Evolutionary conservation across 1,284 basidiomycete genomes (phyloP).

Genomic region (Ustilago crameri): DNA sequence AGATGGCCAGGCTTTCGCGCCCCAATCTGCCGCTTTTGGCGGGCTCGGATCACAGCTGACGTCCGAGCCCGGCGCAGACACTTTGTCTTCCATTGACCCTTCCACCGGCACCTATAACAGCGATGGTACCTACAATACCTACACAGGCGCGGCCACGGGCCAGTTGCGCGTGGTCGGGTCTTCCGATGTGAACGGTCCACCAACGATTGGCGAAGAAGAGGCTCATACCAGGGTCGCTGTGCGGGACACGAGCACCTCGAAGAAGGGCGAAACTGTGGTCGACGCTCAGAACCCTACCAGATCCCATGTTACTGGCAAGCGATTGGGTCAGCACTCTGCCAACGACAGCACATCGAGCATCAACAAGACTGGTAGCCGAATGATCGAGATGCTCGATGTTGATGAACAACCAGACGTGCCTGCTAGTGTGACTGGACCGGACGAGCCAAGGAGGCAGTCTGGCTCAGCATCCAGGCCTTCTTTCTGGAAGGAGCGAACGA

Average conservation of each 20-base stretch:
- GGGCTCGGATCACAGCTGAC: conserved; percentile 1
- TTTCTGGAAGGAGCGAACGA: conserved; percentile 40
- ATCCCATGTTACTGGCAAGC: conserved; percentile 14
- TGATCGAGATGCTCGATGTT: conserved; percentile 39
- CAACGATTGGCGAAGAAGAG: conserved; percentile 15
- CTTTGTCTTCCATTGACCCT: conserved; percentile 15
- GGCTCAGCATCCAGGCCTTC: conserved; percentile 17
- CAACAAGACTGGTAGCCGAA: conserved; percentile 29
- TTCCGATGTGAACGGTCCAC: not conserved
- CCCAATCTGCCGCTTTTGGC: not conserved
- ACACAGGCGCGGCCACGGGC: conserved; percentile 26
- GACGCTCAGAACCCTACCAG: conserved; percentile 9
- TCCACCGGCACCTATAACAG: conserved; percentile 27
- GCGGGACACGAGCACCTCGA: conserved; percentile 26
- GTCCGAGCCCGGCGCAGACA: conserved; percentile 13
- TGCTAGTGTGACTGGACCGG: conserved; percentile 21
- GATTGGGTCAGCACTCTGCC: conserved; percentile 25
- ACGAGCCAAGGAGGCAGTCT: conserved; percentile 14
- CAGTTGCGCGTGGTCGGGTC: conserved; percentile 30
- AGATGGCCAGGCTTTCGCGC: conserved; percentile 14
- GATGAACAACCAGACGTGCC: conserved; percentile 25
- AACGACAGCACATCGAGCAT: conserved; percentile 31
- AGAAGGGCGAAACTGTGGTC: conserved; percentile 19
- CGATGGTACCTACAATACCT: conserved; percentile 34
- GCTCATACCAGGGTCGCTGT: not conserved